Percentiles rank a stretch among this genome's conserved stretches.
Evolutionary conservation across 2,329 filamentous ascomycete genomes (phyloP).

Genomic region (Stachybotrys elegans): DNA sequence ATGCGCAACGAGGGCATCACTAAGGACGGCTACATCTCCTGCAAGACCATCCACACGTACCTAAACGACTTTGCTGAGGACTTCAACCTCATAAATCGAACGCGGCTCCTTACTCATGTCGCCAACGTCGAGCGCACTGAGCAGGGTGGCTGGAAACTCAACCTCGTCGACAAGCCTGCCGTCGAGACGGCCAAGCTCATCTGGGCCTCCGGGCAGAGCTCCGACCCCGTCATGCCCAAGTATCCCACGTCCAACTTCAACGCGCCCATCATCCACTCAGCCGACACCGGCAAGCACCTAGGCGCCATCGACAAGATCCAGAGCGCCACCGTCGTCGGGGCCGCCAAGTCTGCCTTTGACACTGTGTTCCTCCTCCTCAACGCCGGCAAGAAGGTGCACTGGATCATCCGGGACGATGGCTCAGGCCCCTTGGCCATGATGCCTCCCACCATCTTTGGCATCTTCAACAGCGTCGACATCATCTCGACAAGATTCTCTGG

Average conservation of each 20-base stretch:
- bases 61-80: slow-evolving; percentile 21
- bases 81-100: slow-evolving; percentile 13
- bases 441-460: slow-evolving; percentile 17
- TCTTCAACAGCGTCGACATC: slow-evolving; percentile 21
- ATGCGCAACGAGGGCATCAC: slow-evolving; percentile 24
- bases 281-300: slow-evolving; percentile 12
- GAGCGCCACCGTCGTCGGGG: slow-evolving; percentile 22
- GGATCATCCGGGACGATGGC: slow-evolving; percentile 25
- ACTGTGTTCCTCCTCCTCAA: slow-evolving; percentile 23
- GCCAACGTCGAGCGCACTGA: slow-evolving; percentile 8
- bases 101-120: slow-evolving; percentile 11
- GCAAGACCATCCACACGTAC: slow-evolving; percentile 22
- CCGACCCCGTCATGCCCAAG: slow-evolving; percentile 15
- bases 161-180: slow-evolving; percentile 9
- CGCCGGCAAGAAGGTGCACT: slow-evolving; percentile 22
- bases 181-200: slow-evolving; percentile 17
- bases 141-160: slow-evolving; percentile 15
- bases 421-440: slow-evolving; percentile 25
- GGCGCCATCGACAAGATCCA: background rate
- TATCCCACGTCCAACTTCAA: slow-evolving; percentile 15
- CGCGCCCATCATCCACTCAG: slow-evolving; percentile 21
- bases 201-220: slow-evolving; percentile 16
- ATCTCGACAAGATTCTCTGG: slow-evolving; percentile 18
- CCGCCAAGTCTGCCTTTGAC: slow-evolving; percentile 28
- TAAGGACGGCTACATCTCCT: slow-evolving; percentile 20